These are phyloP conservation scores for Alternaria triticimaculans DNA, from an alignment of 2,329 filamentous ascomycete genomes.

Conservation along the genomic window DNA sequence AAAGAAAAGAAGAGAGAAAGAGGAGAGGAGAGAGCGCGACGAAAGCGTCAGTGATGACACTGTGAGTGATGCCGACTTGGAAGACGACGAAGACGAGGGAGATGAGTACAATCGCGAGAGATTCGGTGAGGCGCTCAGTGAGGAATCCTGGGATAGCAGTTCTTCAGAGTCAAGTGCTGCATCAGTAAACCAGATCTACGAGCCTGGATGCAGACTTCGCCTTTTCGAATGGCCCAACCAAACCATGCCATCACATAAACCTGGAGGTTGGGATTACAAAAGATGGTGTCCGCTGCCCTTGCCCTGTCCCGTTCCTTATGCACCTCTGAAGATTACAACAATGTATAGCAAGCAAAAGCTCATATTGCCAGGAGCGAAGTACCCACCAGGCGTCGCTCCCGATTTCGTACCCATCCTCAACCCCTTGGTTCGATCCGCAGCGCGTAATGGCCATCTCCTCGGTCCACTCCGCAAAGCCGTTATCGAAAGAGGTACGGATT, in stretches of 20 bases:
- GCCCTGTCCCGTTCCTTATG: constrained; percentile 28
- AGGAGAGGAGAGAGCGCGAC: constrained; percentile 10
- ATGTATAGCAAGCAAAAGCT: constrained; percentile 31
- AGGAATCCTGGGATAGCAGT: constrained; percentile 29
- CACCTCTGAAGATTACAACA: constrained; percentile 30
- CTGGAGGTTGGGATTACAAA: neutral
- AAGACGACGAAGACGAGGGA: neutral
- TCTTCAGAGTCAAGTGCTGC: constrained; percentile 15
- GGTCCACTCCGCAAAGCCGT: constrained; percentile 27
- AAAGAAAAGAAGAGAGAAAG: constrained; percentile 13
- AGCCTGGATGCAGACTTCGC: constrained; percentile 24
- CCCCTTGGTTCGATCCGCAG: constrained; percentile 19
- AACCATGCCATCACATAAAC: constrained; percentile 10
- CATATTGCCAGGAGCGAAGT: constrained; percentile 29
- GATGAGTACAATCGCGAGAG: constrained; percentile 4
- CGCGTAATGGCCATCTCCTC: constrained; percentile 33
- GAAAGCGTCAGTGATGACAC: constrained; percentile 27
- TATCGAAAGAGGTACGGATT: constrained; percentile 33
- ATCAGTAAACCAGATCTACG: neutral
- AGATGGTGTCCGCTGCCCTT: constrained; percentile 1
- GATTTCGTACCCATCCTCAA: constrained; percentile 34
- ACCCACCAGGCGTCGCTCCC: constrained; percentile 19
- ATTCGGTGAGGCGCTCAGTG: constrained; percentile 22
- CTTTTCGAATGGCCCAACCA: constrained; percentile 38
- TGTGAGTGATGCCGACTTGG: neutral